Base-by-base conservation (phyloP, 2,329 filamentous ascomycete species). In the Fusarium scirpi region DNA sequence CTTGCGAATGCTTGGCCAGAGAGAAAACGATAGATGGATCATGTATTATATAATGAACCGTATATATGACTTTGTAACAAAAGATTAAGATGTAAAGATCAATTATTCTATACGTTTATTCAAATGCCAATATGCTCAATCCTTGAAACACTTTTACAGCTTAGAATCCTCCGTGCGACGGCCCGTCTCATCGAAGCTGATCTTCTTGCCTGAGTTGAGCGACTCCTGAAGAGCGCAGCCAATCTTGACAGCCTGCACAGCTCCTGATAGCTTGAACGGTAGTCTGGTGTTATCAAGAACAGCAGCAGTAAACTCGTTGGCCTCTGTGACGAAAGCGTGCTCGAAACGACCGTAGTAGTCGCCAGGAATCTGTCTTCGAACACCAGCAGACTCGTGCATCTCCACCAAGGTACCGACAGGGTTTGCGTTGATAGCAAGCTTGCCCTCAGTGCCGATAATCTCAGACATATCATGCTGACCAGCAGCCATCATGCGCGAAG, bases 401-500 rank as follows among this genome's bases (percentile, higher is more conserved):
- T 89, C 85, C 32, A 91, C 85, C 27, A 90, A 80, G 51, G 85
- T 86, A 4, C 78, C 79, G 48, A 81, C 79, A 8, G 89, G 89
- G 69, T 89, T 86, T 20, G 82, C 84, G 71, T 91, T 91, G 67
- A 92, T 81, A 0, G 83, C 79, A 4, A 92, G 74, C 77, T 91
- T 91, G 46, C 90, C 89, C 66, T 86, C 83, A 0, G 90, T 92
- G 11, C 90, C 90, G 58, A 91, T 89, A 65, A 92, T 85, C 78
- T 91, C 89, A 0, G 89, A 91, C 73, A 85, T 87, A 74, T 92
- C 90, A 67, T 91, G 86, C 77, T 92, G 90, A 1, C 90, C 90
- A 0, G 87, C 86, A 0, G 89, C 88, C 86, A 91, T 92, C 87
- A 91, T 92, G n/a, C 90, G 84, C 5, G 83, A 86, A 32, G 83